A percentile compares a stretch with the other conserved stretches of the same genome.
phyloP scores from a whole-genome alignment of 2,329 filamentous ascomycete species.

The Cryphonectria carpinicola region DNA sequence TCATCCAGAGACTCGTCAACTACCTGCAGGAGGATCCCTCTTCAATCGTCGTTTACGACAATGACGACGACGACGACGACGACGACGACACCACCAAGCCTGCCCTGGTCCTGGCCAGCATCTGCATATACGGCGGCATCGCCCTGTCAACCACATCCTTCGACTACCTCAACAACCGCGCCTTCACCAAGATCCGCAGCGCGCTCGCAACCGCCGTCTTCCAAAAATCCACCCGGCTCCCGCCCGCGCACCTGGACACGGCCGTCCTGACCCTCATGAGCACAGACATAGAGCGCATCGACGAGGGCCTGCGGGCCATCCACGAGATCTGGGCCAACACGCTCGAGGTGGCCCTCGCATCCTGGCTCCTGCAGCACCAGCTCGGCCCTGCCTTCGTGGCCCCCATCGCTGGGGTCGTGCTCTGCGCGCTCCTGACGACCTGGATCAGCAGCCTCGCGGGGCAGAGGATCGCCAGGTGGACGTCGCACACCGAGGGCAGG shows the following conservation, averaged over 20 bases:
- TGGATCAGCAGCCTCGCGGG: slow-evolving; percentile 38
- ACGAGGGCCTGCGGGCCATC: slow-evolving; percentile 20
- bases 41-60: not conserved
- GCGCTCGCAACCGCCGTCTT: slow-evolving; percentile 40
- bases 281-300: slow-evolving; percentile 33
- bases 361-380: slow-evolving; percentile 28
- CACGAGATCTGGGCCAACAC: slow-evolving; percentile 31
- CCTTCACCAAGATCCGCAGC: slow-evolving; percentile 32
- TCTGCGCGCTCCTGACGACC: slow-evolving; percentile 33
- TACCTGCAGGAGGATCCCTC: slow-evolving; percentile 36
- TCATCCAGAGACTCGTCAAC: slow-evolving; percentile 43
- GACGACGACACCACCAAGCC: slow-evolving; percentile 34
- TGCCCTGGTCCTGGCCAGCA: slow-evolving; percentile 39
- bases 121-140: slow-evolving; percentile 40
- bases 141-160: slow-evolving; percentile 40
- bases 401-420: slow-evolving; percentile 14
- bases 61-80: not conserved
- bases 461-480: slow-evolving; percentile 37
- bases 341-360: slow-evolving; percentile 27
- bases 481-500: slow-evolving; percentile 27
- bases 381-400: slow-evolving; percentile 21
- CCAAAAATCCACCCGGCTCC: slow-evolving; percentile 37
- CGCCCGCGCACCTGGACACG: slow-evolving; percentile 15
- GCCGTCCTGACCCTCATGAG: slow-evolving; percentile 35
- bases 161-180: slow-evolving; percentile 37